phyloP scores from a whole-genome alignment of 345 rosid genomes.

The Boechera divaricarpa region DNA sequence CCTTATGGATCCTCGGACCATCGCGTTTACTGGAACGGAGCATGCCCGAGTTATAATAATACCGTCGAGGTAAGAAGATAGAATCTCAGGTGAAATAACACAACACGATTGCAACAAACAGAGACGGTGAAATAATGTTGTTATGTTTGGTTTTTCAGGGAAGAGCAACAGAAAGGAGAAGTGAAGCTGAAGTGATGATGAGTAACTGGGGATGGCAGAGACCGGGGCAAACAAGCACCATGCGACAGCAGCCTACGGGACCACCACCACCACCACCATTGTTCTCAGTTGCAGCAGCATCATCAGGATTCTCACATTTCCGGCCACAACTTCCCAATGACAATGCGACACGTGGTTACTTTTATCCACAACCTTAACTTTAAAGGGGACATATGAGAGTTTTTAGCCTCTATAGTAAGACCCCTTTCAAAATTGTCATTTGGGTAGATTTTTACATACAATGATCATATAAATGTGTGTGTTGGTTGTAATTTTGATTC shows the following conservation, averaged over 20 bases:
- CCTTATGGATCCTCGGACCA: slow-evolving; percentile 43
- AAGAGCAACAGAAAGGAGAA: slow-evolving; percentile 39
- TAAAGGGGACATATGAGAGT: not conserved
- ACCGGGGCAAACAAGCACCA: slow-evolving; percentile 34
- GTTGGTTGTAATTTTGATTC: not conserved
- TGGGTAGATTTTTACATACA: slow-evolving; percentile 7
- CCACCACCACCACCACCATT: slow-evolving; percentile 29
- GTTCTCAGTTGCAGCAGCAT: slow-evolving; percentile 50
- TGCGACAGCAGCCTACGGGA: slow-evolving; percentile 33
- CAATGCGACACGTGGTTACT: slow-evolving; percentile 40
- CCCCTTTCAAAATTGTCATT: not conserved
- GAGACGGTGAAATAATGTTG: not conserved
- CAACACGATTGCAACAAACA: not conserved
- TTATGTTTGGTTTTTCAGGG: slow-evolving; percentile 21
- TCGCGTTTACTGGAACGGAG: slow-evolving; percentile 41
- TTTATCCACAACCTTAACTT: slow-evolving; percentile 43
- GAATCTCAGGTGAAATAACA: not conserved
- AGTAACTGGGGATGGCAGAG: slow-evolving; percentile 49
- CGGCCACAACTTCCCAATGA: slow-evolving; percentile 42
- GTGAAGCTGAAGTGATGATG: slow-evolving; percentile 41
- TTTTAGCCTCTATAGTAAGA: not conserved
- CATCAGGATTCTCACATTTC: slow-evolving; percentile 53
- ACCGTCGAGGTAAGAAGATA: slow-evolving; percentile 38
- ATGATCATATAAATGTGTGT: not conserved
- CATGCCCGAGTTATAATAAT: slow-evolving; percentile 36